Evolutionary conservation across 352 stramenopile genomes (phyloP), one percentile per base, ranked within the genome.

Genomic region (Sclerospora graminicola): DNA sequence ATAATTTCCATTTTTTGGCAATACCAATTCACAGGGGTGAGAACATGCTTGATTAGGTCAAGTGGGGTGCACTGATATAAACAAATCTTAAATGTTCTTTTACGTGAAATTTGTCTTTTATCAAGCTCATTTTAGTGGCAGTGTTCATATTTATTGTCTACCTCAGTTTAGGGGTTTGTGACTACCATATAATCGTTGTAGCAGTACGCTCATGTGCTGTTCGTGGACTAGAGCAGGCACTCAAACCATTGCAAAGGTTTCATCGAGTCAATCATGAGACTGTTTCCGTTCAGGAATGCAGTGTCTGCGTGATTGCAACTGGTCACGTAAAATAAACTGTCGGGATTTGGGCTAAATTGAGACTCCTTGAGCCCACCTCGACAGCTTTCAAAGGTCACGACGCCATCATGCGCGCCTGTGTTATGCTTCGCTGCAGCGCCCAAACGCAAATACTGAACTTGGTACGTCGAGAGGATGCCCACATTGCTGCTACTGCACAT

Each of bases 221-320:
- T n/a, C n/a, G n/a, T n/a, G 14, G 7, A 14, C 34, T 71, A 80
- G 2, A 84, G 57, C 31, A 74, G 29, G 30, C 73, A 83, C 42
- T 78, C 45, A 20, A 86, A 79, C 73, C 73, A 86, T 29, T 70
- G 74, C 7, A 78, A 41, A 0, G 70, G 70, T 41, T 76, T 79
- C 41, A 73, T 59, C n/a, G 62, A 30, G 1, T 64, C 45, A 13
- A 51, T 38, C 15, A 71, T 65, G 28, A 53, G 57, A 10, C 55
- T 61, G 47, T 83, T 59, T 19, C 68, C 70, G 45, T 80, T 59
- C 19, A 58, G 60, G 52, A 83, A 77, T 21, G 68, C 52, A 15
- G 56, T 79, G 41, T 86, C 73, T 1, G 54, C 48, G 53, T 86
- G 70, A 51, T 83, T 86, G 38, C 75, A 57, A 23, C 64, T 60